Base-by-base conservation (phyloP, 2,329 filamentous ascomycete species). In the Domatiomyces globalis region DNA sequence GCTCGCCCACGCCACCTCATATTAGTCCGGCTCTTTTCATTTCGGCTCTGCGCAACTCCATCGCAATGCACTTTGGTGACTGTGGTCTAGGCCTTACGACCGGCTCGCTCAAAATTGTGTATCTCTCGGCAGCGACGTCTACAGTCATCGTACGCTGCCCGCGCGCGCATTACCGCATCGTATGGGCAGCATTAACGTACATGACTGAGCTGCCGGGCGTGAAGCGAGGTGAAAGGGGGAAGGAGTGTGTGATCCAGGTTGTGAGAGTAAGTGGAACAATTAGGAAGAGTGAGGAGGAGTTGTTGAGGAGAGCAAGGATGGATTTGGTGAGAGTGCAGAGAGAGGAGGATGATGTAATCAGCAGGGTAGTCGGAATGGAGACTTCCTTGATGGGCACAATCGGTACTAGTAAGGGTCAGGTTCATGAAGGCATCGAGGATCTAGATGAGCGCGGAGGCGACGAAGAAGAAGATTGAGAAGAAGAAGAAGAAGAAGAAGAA, bases 221-320 rank as follows among this genome's bases (percentile, higher is more conserved):
- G 17, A 51, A 25, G 46, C 62, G 58, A 52, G 55, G 60, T 17
- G 47, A 56, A 49, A 50, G 49, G 8, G 59, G 61, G 27, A 58
- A 62, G 8, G 73, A 78, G 0, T 94, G 89, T 62, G 83, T 90
- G 1, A 85, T 94, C 56, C 81, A 83, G 45, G 88, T 98, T 12
- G 79, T 94, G 5, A 78, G 86, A 55, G 87, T 95, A 12, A 92
- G 86, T 58, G 92, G 90, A 15, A 98, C 92, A 2, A 95, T 98
- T 62, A 83, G 83, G 60, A 95, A 94, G 67, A 84, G 81, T 2
- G 89, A 96, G 67, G 83, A 94, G 64, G 89, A 95, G 67, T 87
- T 88, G 36, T 84, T 96, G 61, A 77, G 82, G 3, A 76, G 86
- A 54, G 86, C 87, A 43, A 81, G 84, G 59, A 73, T 75, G 51